Evolutionary conservation across 2,329 filamentous ascomycete species (phyloP).

Genomic region (Pezicula neosporulosa): DNA sequence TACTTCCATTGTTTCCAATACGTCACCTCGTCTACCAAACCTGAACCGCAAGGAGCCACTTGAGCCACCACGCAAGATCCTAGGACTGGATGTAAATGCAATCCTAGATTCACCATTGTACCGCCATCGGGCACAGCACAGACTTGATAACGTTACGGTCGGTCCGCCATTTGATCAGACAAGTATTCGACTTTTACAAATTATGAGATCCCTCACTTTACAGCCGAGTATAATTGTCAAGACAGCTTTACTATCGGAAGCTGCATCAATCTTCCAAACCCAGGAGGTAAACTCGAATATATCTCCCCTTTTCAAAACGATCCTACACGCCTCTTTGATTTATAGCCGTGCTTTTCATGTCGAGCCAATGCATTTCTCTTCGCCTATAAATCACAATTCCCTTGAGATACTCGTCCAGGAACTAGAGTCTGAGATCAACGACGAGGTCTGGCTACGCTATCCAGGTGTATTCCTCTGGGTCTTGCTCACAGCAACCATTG

Average conservation of each 20-base stretch:
- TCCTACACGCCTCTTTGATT: neutral
- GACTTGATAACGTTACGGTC: neutral
- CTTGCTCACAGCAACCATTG: neutral
- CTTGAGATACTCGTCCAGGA: neutral
- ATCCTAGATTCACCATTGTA: neutral
- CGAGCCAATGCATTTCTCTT: neutral
- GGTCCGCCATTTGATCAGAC: neutral
- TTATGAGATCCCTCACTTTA: neutral
- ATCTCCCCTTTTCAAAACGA: neutral
- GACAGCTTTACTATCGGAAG: neutral
- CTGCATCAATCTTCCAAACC: neutral
- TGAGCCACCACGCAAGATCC: neutral
- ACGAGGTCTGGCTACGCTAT: neutral
- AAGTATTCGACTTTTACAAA: neutral
- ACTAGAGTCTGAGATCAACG: neutral
- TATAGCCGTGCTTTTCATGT: neutral
- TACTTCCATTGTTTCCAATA: neutral
- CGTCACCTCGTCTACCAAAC: neutral
- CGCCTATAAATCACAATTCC: neutral
- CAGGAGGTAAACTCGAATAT: neutral
- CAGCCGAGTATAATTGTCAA: neutral
- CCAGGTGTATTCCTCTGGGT: constrained; percentile 1
- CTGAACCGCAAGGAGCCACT: neutral
- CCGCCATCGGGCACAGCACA: neutral
- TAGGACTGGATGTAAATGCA: neutral